Percentiles rank a stretch among this genome's conserved stretches.
Conservation (phyloP, 1,139 yeast genomes). For the Suhomyces terraborum region DNA sequence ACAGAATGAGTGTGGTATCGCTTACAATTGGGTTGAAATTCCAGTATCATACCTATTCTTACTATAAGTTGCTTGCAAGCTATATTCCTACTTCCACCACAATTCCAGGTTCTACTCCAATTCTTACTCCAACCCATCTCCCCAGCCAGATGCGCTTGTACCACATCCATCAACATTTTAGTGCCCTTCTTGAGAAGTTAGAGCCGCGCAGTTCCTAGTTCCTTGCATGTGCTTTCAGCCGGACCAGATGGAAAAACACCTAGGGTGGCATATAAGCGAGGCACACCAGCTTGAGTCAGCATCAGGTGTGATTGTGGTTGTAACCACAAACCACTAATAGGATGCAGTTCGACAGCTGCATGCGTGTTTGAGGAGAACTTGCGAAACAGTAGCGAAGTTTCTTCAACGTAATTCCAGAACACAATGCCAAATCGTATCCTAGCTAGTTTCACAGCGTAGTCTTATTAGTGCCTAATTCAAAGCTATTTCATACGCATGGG, state of each 20-base stretch:
- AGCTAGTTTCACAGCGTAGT: neutral
- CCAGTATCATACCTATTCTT: neutral
- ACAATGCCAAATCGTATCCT: neutral
- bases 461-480: neutral
- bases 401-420: neutral
- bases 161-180: too few relatives aligned
- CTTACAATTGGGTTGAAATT: neutral
- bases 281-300: too few relatives aligned
- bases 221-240: neutral
- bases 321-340: too few relatives aligned
- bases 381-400: neutral
- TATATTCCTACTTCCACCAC: too few relatives aligned
- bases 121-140: too few relatives aligned
- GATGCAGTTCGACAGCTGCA: too few relatives aligned
- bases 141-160: too few relatives aligned
- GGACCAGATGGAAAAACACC: neutral
- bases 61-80: too few relatives aligned
- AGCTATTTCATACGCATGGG: neutral
- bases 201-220: neutral
- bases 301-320: too few relatives aligned
- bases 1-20: too few relatives aligned
- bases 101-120: too few relatives aligned
- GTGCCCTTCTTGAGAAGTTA: too few relatives aligned
- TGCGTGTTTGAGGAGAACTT: neutral
- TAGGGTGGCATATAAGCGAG: neutral